Evolutionary conservation across 306 rosid species (phyloP).

Genomic region (Gastrolobium villosum): DNA sequence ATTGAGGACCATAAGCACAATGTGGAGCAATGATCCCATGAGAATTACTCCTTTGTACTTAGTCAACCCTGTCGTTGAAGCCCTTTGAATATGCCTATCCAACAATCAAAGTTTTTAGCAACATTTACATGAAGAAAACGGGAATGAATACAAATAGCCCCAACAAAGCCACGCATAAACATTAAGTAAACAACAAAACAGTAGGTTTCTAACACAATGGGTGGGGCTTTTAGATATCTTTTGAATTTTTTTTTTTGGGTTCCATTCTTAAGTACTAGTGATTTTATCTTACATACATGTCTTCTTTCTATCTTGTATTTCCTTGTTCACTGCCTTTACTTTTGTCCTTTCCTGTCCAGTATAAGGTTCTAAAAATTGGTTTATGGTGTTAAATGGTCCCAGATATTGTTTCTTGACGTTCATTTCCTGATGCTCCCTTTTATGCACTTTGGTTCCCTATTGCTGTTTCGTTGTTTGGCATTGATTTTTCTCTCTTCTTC

Average conservation of each 20-base stretch:
- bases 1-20: neutral
- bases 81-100: conserved; percentile 27
- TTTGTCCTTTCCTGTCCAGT: conserved; percentile 32
- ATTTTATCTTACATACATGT: conserved; percentile 3
- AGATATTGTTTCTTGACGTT: conserved; percentile 21
- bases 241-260: neutral
- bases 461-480: conserved; percentile 38
- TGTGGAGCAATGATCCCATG: conserved; percentile 1
- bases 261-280: conserved; percentile 12
- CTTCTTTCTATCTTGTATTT: conserved; percentile 20
- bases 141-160: conserved; percentile 20
- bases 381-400: conserved; percentile 39
- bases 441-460: conserved; percentile 30
- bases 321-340: conserved; percentile 36
- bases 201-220: conserved; percentile 9
- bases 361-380: conserved; percentile 34
- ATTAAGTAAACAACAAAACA: conserved; percentile 2
- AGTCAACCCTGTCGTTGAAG: conserved; percentile 26
- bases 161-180: neutral
- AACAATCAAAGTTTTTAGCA: conserved; percentile 13
- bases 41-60: neutral
- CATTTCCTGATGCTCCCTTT: conserved; percentile 25
- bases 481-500: conserved; percentile 54
- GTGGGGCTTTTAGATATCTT: conserved; percentile 25
- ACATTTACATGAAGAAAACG: neutral